phyloP scores from a whole-genome alignment of 1,139 yeast species.

The Suhomyces chickasaworum region DNA sequence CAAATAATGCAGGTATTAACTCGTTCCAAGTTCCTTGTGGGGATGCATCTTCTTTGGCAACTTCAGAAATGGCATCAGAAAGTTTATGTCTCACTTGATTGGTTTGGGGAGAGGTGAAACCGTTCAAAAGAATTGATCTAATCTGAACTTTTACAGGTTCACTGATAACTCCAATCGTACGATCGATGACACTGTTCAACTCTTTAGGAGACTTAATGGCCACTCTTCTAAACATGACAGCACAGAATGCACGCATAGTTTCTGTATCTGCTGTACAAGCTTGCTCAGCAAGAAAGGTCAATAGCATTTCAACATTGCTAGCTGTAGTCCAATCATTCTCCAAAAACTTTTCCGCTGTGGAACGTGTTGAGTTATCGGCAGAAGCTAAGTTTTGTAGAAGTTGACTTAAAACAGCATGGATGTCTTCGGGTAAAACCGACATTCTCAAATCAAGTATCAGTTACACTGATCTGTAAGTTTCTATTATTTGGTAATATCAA shows the following conservation, averaged over 20 bases:
- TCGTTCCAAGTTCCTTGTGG: constrained; percentile 71
- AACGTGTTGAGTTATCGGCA: constrained; percentile 70
- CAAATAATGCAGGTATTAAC: constrained; percentile 71
- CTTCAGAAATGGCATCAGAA: constrained; percentile 92
- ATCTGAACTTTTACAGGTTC: constrained; percentile 63
- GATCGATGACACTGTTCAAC: constrained; percentile 63
- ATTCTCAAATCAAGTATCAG: constrained; percentile 24
- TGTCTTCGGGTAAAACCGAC: constrained; percentile 67
- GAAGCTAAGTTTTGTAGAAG: constrained; percentile 73
- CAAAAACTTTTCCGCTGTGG: constrained; percentile 74
- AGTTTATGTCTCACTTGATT: constrained; percentile 84
- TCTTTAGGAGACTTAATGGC: constrained; percentile 76
- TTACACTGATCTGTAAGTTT: not conserved
- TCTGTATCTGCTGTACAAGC: constrained; percentile 63
- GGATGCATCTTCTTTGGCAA: constrained; percentile 66
- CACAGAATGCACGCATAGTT: constrained; percentile 64
- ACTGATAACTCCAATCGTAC: constrained; percentile 73
- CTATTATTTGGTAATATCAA: not conserved
- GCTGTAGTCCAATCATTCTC: constrained; percentile 74
- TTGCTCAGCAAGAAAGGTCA: constrained; percentile 82
- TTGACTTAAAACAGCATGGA: constrained; percentile 54
- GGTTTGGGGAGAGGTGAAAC: constrained; percentile 67
- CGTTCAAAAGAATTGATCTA: constrained; percentile 66
- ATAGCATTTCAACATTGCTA: constrained; percentile 64
- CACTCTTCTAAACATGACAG: constrained; percentile 86